These are phyloP conservation scores for Melastoma malabathricum DNA, from an alignment of 345 rosid genomes.

Conservation along the genomic window DNA sequence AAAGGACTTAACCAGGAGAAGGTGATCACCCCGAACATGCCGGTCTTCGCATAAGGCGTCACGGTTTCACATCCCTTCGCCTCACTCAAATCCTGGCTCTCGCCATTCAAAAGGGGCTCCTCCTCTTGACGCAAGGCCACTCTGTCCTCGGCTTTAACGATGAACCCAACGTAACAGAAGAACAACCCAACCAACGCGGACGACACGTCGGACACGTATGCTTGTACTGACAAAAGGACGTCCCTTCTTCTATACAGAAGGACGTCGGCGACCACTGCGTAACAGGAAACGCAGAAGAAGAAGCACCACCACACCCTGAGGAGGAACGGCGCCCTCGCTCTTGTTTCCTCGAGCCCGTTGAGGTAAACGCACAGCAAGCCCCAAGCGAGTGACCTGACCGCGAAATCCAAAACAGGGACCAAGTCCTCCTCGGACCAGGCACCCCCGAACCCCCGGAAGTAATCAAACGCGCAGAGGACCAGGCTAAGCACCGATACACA, in stretches of 20 bases:
- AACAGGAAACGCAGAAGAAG: conserved; percentile 43
- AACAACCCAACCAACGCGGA: conserved; percentile 34
- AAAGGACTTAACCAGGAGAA: conserved; percentile 61
- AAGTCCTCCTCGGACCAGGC: conserved; percentile 38
- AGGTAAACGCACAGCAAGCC: conserved; percentile 29
- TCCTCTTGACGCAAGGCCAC: conserved; percentile 14
- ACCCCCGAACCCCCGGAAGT: conserved; percentile 52
- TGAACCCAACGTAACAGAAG: conserved; percentile 40
- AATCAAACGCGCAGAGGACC: conserved; percentile 31
- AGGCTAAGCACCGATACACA: conserved; percentile 43
- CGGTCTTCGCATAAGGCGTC: conserved; percentile 35
- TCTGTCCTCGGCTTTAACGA: conserved; percentile 14
- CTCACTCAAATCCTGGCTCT: conserved; percentile 13
- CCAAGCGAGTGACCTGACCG: conserved; percentile 51
- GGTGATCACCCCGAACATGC: conserved; percentile 29
- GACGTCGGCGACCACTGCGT: conserved; percentile 39
- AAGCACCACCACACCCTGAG: conserved; percentile 69
- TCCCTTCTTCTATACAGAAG: conserved; percentile 22
- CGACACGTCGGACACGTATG: conserved; percentile 34
- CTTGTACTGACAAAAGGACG: conserved; percentile 12
- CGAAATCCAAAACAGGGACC: conserved; percentile 45
- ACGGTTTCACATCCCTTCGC: conserved; percentile 20
- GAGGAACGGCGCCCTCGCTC: conserved; percentile 22
- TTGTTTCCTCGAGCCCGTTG: conserved; percentile 11
- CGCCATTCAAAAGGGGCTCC: conserved; percentile 38